A percentile compares a stretch with the other conserved stretches of the same genome.
Evolutionary conservation across 1,139 yeast genomes (phyloP).

Genomic region (Geotrichum australiense): DNA sequence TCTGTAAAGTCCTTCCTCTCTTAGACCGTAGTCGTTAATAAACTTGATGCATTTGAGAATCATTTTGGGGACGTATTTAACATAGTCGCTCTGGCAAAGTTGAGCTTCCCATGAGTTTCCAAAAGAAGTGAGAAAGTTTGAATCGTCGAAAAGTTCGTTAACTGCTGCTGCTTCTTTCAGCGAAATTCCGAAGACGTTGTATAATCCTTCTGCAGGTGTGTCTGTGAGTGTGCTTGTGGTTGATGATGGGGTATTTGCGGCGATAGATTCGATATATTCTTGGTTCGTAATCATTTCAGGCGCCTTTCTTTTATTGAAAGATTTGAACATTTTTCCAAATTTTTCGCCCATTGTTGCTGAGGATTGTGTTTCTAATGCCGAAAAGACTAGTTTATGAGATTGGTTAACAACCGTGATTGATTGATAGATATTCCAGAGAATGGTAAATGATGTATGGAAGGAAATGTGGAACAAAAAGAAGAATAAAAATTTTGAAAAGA

Average conservation of each 20-base stretch:
- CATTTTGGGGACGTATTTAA: constrained; percentile 24
- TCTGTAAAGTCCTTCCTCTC: constrained; percentile 78
- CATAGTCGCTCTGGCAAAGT: constrained; percentile 19
- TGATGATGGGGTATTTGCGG: background rate
- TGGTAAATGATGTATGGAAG: no score
- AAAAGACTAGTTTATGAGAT: no score
- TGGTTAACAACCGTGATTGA: no score
- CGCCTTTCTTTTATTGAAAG: constrained; percentile 3
- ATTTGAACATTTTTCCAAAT: background rate
- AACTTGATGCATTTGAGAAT: constrained; percentile 24
- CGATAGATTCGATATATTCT: constrained; percentile 3
- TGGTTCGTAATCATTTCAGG: constrained; percentile 15
- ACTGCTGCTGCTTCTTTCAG: constrained; percentile 25
- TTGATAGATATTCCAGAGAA: no score
- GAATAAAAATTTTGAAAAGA: no score
- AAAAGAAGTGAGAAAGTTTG: constrained; percentile 4
- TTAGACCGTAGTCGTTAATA: constrained; percentile 42
- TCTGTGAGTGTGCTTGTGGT: background rate
- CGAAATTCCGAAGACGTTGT: constrained; percentile 27
- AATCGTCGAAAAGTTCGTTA: constrained; percentile 9
- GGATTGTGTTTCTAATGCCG: no score
- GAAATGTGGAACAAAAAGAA: no score
- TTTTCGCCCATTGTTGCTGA: background rate
- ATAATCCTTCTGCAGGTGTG: constrained; percentile 11
- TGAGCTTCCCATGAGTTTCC: constrained; percentile 14